These are phyloP conservation scores for Aspergillus sergii DNA, from an alignment of 2,329 filamentous ascomycete species.

Conservation along the genomic window DNA sequence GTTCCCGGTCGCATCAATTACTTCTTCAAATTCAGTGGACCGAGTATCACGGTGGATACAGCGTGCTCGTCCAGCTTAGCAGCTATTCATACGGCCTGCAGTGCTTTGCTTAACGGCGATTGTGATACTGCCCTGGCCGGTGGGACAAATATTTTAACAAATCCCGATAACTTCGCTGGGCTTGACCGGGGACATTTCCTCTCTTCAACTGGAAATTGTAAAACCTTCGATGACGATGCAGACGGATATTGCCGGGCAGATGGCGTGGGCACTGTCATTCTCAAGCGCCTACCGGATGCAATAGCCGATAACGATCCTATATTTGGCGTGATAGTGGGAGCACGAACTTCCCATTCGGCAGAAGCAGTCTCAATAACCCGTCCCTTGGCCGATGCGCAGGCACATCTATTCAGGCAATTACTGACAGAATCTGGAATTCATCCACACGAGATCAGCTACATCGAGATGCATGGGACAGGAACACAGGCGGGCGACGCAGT, in stretches of 20 bases:
- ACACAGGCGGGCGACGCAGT: constrained; percentile 79
- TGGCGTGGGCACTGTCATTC: constrained; percentile 70
- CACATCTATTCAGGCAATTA: constrained; percentile 63
- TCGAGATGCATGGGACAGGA: constrained; percentile 89
- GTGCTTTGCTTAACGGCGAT: constrained; percentile 72
- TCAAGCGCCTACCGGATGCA: constrained; percentile 80
- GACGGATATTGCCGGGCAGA: constrained; percentile 84
- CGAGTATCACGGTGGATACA: constrained; percentile 73
- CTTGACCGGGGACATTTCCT: constrained; percentile 77
- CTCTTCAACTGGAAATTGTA: constrained; percentile 74
- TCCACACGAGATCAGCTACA: constrained; percentile 75
- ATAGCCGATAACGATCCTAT: constrained; percentile 69
- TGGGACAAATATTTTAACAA: constrained; percentile 74
- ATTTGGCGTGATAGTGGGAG: constrained; percentile 72
- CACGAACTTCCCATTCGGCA: constrained; percentile 78
- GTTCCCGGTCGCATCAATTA: constrained; percentile 50
- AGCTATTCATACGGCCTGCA: constrained; percentile 72
- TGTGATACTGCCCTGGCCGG: constrained; percentile 81
- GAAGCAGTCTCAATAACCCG: constrained; percentile 82
- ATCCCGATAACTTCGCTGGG: constrained; percentile 77
- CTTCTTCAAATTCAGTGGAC: constrained; percentile 75
- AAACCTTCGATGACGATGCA: constrained; percentile 77
- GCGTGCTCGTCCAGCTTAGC: constrained; percentile 75
- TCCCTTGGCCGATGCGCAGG: constrained; percentile 76
- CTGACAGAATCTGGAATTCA: constrained; percentile 61